Evolutionary conservation across 768 basidiomycete genomes (phyloP).

Genomic region (Phylloporus sp.): DNA sequence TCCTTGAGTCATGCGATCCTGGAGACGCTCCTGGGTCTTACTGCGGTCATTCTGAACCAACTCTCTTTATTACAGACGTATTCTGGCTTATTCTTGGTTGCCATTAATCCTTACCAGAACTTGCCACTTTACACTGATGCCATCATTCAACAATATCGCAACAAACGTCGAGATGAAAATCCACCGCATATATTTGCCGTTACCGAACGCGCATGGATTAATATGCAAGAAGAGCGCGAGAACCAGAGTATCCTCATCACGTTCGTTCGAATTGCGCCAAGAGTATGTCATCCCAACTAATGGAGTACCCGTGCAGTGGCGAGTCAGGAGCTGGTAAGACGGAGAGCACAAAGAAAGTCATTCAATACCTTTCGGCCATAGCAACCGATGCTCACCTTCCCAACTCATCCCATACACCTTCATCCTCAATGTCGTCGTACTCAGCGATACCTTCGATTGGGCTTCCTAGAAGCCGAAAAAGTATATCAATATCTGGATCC

Average conservation of each 20-base stretch:
- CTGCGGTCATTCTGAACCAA: constrained; percentile 13
- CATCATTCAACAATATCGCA: constrained; percentile 87
- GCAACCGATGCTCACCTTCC: constrained; percentile 72
- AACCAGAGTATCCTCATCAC: constrained; percentile 98
- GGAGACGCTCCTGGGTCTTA: constrained; percentile 1
- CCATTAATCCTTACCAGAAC: constrained; percentile 94
- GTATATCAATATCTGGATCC: constrained; percentile 42
- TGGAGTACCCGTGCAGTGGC: constrained; percentile 51
- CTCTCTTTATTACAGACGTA: constrained; percentile 60
- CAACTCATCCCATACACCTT: constrained; percentile 60
- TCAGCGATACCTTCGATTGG: constrained; percentile 61
- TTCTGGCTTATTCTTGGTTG: constrained; percentile 95
- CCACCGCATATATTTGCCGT: constrained; percentile 97
- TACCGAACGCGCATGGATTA: constrained; percentile 96
- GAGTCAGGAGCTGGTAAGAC: constrained; percentile 99
- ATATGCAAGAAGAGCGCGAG: constrained; percentile 96
- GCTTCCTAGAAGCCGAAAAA: constrained; percentile 64
- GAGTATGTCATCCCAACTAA: constrained; percentile 9
- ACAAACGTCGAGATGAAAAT: constrained; percentile 84
- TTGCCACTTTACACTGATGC: constrained; percentile 88
- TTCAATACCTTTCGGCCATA: constrained; percentile 97
- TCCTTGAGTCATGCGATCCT: neutral
- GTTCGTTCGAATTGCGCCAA: constrained; percentile 45
- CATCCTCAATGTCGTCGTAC: constrained; percentile 56
- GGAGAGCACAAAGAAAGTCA: constrained; percentile 98